phyloP scores from a whole-genome alignment of 2,329 filamentous ascomycete genomes.

The Aspergillus luchuensis region DNA sequence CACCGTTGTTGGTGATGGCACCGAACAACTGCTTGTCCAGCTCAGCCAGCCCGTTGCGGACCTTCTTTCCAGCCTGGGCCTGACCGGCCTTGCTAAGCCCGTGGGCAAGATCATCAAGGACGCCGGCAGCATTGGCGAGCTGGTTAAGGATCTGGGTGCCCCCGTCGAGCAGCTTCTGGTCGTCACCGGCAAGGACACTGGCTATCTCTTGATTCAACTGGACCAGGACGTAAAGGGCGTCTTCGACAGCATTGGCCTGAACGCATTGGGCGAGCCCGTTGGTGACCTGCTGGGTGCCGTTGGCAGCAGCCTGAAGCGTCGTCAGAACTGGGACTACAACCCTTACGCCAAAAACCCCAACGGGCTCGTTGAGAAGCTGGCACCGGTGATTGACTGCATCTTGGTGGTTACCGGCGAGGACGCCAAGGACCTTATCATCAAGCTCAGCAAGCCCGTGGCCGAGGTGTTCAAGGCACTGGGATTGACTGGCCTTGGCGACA shows the following conservation, averaged over 20 bases:
- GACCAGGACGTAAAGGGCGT: conserved; percentile 15
- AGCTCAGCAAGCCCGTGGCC: conserved; percentile 24
- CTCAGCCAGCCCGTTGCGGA: conserved; percentile 30
- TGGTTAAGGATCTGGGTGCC: conserved; percentile 26
- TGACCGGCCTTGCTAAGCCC: conserved; percentile 28
- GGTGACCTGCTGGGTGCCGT: conserved; percentile 18
- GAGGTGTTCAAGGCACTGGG: conserved; percentile 21
- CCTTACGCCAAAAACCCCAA: not conserved
- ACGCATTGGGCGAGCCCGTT: conserved; percentile 16
- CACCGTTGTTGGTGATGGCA: conserved; percentile 32
- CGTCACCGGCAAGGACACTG: conserved; percentile 21
- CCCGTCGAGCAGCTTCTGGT: conserved; percentile 25
- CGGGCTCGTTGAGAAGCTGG: conserved; percentile 16
- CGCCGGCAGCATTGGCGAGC: conserved; percentile 30
- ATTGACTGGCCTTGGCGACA: conserved; percentile 15
- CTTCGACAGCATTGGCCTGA: conserved; percentile 13
- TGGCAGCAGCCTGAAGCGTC: conserved; percentile 16
- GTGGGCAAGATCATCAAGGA: conserved; percentile 30
- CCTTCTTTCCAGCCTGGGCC: conserved; percentile 33
- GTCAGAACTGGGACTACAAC: not conserved
- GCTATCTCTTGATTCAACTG: conserved; percentile 13
- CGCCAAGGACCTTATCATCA: conserved; percentile 22
- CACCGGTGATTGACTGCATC: conserved; percentile 15
- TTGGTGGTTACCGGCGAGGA: conserved; percentile 13
- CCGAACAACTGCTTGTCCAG: conserved; percentile 32